Evolutionary conservation across 1,284 basidiomycete genomes (phyloP).

Genomic region (Cryptococcus sp.): DNA sequence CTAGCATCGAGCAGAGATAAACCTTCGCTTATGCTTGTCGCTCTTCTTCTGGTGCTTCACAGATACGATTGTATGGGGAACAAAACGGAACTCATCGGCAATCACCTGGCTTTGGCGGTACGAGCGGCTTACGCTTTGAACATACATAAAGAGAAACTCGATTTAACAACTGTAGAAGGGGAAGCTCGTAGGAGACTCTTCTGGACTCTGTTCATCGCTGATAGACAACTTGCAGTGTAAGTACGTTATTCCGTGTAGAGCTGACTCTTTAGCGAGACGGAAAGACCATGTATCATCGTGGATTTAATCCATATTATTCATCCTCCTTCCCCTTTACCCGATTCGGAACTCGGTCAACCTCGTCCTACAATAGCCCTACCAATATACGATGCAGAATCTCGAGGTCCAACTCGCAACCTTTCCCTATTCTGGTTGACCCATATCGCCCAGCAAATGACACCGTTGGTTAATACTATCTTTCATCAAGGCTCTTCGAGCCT

Average conservation of each 20-base stretch:
- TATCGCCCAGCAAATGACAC: constrained; percentile 34
- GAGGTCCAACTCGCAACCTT: constrained; percentile 32
- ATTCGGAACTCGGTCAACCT: constrained; percentile 34
- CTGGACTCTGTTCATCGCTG: constrained; percentile 40
- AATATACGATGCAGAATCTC: constrained; percentile 24
- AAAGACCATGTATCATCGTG: too few relatives aligned
- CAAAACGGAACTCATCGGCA: constrained; percentile 19
- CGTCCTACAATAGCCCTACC: constrained; percentile 26
- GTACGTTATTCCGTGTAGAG: too few relatives aligned
- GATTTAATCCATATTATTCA: constrained; percentile 1
- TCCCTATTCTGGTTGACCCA: constrained; percentile 40
- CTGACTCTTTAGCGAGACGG: too few relatives aligned
- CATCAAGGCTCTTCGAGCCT: constrained; percentile 18
- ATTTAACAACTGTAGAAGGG: constrained; percentile 35
- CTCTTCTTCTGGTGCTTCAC: constrained; percentile 38
- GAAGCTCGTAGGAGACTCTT: constrained; percentile 40
- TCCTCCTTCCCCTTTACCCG: constrained; percentile 38
- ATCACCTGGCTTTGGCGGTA: constrained; percentile 38
- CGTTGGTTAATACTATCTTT: constrained; percentile 39
- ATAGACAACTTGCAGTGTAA: constrained; percentile 23
- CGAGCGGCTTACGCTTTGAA: constrained; percentile 39
- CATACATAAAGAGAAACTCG: constrained; percentile 42
- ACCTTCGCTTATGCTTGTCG: constrained; percentile 39
- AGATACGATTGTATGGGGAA: constrained; percentile 20
- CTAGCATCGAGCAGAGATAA: constrained; percentile 35